Evolutionary conservation across 2,329 filamentous ascomycete genomes (phyloP).

Genomic region (Cercospora zeae-maydis): DNA sequence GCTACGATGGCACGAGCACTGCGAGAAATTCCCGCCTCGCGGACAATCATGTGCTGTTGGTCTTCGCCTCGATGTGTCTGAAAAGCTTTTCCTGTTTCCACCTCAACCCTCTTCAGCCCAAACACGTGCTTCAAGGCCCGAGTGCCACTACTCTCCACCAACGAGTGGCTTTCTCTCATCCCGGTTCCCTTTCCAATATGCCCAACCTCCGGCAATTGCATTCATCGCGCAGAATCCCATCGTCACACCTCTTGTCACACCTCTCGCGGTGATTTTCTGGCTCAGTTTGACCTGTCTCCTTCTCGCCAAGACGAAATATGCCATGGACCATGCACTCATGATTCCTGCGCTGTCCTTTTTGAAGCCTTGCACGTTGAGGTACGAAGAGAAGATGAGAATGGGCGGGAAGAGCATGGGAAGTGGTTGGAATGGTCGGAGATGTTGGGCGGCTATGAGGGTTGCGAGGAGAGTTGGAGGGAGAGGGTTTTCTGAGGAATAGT

Average conservation of each 20-base stretch:
- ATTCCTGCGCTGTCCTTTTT: slow-evolving; percentile 62
- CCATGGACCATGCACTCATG: slow-evolving; percentile 61
- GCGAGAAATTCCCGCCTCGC: background rate
- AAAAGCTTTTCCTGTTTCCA: background rate
- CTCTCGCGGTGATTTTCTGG: slow-evolving; percentile 50
- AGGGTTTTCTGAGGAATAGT: slow-evolving; percentile 53
- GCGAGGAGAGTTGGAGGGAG: slow-evolving; percentile 63
- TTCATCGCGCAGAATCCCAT: slow-evolving; percentile 52
- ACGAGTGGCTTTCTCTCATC: slow-evolving; percentile 16
- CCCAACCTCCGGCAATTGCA: slow-evolving; percentile 49
- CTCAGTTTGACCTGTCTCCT: slow-evolving; percentile 52
- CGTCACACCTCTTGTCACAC: slow-evolving; percentile 51
- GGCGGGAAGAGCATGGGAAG: slow-evolving; percentile 67
- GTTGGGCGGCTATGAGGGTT: slow-evolving; percentile 63
- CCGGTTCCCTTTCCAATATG: slow-evolving; percentile 39
- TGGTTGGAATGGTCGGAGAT: slow-evolving; percentile 62
- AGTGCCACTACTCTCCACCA: background rate
- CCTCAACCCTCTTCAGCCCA: too few relatives aligned
- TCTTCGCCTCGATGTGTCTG: background rate
- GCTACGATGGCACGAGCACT: background rate
- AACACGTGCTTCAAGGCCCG: background rate
- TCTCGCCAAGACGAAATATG: slow-evolving; percentile 61
- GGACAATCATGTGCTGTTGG: background rate
- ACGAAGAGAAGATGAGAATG: slow-evolving; percentile 62
- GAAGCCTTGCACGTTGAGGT: slow-evolving; percentile 61